These are phyloP conservation scores for Mortierella antarctica DNA, from an alignment of 192 early-diverging fungal genomes.

Conservation along the genomic window DNA sequence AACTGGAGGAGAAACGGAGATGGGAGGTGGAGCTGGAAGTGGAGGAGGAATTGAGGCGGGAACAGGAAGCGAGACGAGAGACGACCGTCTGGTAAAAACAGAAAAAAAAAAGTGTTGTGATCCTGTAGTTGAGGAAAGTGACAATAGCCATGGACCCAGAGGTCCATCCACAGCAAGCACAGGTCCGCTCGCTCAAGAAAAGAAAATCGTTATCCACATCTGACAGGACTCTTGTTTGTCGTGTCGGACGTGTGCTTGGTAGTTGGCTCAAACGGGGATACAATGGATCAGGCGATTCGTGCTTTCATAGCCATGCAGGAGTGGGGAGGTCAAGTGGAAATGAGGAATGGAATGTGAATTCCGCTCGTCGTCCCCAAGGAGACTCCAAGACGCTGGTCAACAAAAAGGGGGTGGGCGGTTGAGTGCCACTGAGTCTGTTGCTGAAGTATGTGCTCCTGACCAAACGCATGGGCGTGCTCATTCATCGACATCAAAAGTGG, in stretches of 20 bases:
- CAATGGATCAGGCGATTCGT: background rate
- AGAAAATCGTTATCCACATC: conserved; percentile 16
- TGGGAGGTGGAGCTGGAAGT: background rate
- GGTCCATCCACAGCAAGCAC: too few species aligned
- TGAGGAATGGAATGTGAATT: background rate
- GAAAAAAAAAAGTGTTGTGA: background rate
- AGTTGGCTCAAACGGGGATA: conserved; percentile 20
- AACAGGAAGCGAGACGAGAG: background rate
- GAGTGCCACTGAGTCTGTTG: too few species aligned
- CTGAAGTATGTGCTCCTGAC: too few species aligned
- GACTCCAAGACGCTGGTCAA: too few species aligned
- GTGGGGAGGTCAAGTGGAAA: background rate
- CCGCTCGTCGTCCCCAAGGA: too few species aligned
- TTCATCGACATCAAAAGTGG: too few species aligned
- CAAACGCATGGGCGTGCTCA: too few species aligned
- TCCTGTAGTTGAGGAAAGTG: too few species aligned
- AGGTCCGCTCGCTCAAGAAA: background rate
- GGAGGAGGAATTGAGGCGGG: background rate
- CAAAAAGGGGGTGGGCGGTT: too few species aligned
- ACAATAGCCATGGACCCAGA: too few species aligned
- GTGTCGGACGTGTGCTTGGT: background rate
- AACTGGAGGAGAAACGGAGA: background rate
- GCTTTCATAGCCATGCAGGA: background rate
- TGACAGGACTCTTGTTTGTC: background rate
- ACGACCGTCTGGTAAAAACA: background rate